These are phyloP conservation scores for Trametes pubescens DNA, from an alignment of 1,284 basidiomycete genomes.

Conservation along the genomic window DNA sequence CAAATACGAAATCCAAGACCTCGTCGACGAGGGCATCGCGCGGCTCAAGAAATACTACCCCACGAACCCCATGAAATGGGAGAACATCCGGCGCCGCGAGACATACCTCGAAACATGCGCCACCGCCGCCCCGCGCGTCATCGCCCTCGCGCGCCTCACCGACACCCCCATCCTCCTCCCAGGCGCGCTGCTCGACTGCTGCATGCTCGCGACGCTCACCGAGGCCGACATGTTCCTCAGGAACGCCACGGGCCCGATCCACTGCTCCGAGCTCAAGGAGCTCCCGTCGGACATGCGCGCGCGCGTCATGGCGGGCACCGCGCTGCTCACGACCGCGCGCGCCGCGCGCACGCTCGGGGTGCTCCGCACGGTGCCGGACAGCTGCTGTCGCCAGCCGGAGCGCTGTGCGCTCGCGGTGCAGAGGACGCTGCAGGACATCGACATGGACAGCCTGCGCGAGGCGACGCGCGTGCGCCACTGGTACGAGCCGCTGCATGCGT, in stretches of 20 bases:
- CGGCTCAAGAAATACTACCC: conserved; percentile 22
- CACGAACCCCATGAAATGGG: background rate
- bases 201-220: conserved; percentile 8
- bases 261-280: background rate
- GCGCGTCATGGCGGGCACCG: conserved; percentile 3
- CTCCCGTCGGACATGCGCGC: background rate
- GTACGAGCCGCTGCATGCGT: conserved; percentile 3
- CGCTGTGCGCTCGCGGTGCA: conserved; percentile 4
- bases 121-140: background rate
- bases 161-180: conserved; percentile 1
- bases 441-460: background rate
- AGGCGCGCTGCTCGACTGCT: conserved; percentile 15
- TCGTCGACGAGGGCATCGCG: conserved; percentile 18
- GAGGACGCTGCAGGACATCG: background rate
- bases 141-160: background rate
- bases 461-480: background rate
- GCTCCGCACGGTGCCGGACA: conserved; percentile 3
- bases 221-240: conserved; percentile 17
- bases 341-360: conserved; percentile 1
- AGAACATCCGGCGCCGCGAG: background rate
- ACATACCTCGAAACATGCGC: background rate
- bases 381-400: conserved; percentile 1
- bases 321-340: background rate
- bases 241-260: conserved; percentile 3
- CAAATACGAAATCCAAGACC: conserved; percentile 22